Evolutionary conservation across 805 yeast species (phyloP).

Genomic region (Yamadazyma paraphyllophila): DNA sequence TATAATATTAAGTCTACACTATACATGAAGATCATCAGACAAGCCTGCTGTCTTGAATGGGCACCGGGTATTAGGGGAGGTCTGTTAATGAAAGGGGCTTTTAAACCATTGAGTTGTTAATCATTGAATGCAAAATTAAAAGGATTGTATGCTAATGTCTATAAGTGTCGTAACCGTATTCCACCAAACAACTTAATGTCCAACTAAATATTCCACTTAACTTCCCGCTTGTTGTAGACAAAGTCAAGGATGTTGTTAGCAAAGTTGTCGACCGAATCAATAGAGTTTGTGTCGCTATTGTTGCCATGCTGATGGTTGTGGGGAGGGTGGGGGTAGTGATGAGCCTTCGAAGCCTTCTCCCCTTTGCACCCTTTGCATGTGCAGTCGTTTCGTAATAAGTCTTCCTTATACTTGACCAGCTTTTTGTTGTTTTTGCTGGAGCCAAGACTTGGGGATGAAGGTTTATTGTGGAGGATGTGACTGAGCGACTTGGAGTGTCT

Average conservation of each 20-base stretch:
- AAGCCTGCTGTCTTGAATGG: not conserved
- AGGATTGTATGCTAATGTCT: conserved; percentile 3
- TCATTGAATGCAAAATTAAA: not conserved
- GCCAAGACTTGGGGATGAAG: conserved; percentile 1
- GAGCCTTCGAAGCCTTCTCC: conserved; percentile 6
- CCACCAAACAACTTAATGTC: no score
- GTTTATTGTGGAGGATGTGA: conserved; percentile 4
- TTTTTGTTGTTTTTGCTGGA: conserved; percentile 1
- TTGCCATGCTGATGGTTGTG: conserved; percentile 5
- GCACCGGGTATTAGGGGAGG: no score
- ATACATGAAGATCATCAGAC: not conserved
- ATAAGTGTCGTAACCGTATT: not conserved
- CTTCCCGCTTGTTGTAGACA: conserved; percentile 16
- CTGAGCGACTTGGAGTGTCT: conserved; percentile 7
- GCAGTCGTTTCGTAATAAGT: conserved; percentile 10
- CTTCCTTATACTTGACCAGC: conserved; percentile 12
- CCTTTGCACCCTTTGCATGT: conserved; percentile 13
- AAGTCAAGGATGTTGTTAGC: conserved; percentile 17
- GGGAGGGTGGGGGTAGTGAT: not conserved
- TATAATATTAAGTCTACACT: not conserved
- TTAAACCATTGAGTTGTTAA: no score
- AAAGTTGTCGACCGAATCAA: conserved; percentile 18
- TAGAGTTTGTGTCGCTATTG: conserved; percentile 10
- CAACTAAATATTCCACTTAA: conserved; percentile 15
- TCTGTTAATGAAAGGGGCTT: no score